Evolutionary conservation across 164 flowering plant species (phyloP), one percentile per base, ranked within the genome.

Genomic region (Magnolia sinica): DNA sequence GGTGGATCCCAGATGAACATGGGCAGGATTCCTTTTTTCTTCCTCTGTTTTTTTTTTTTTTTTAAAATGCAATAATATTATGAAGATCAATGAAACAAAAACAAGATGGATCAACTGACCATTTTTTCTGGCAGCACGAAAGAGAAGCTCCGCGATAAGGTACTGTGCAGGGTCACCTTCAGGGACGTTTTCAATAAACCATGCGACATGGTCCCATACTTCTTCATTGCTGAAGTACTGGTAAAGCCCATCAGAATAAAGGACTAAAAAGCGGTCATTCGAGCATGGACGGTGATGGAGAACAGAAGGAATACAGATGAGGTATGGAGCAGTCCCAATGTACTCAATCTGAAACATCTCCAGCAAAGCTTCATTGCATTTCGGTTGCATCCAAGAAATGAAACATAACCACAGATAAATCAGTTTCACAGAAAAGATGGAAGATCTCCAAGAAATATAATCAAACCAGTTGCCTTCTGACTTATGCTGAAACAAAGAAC

Each of bases 81-180:
- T 10, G 50, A 68, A 68, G 50, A 27, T 59, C 14, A 65, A 4
- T 65, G 27, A 65, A 65, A n/a, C 27, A 1, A n/a, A 65, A 24
- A 29, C 68, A 24, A 29, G 10, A 5, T 14, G 27, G 18, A 68
- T 68, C 29, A 72, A 84, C 89, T 85, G 65, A 90, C 93, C 93
- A 76, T 85, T 86, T 81, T 87, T 90, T 82, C 87, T 89, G 78
- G 93, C 91, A 71, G 93, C 93, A 27, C 93, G 88, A 82, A 87
- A 87, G 31, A 89, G 89, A 81, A 90, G 88, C 82, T 88, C 91
- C 7, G 87, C 88, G 50, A 90, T 82, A 29, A 90, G 89, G 78
- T 89, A 86, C 71, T 90, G 93, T 23, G 93, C 93, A 81, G 93
- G 93, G 81, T 90, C 93, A 50, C 91, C 93, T 83, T 89, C 93